Percentiles rank a stretch among this genome's conserved stretches.
phyloP scores from a whole-genome alignment of 2,329 filamentous ascomycete species.

The Cyphellophora attinorum region DNA sequence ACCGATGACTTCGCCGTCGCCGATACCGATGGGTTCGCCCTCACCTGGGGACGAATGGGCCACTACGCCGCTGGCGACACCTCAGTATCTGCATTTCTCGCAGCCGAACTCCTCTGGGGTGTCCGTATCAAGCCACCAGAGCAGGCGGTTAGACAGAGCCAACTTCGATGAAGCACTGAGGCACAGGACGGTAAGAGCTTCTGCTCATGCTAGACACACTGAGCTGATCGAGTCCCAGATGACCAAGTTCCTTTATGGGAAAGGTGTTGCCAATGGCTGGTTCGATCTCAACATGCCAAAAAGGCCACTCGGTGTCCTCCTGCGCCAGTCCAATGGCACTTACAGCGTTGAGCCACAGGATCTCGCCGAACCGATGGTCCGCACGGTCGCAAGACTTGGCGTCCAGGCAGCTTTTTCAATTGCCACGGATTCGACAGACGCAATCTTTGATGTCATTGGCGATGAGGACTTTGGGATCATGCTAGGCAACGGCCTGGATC shows the following conservation, averaged over 20 bases:
- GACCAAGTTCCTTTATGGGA: constrained; percentile 21
- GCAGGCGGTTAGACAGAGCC: constrained; percentile 11
- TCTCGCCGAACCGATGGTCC: constrained; percentile 29
- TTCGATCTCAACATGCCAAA: constrained; percentile 13
- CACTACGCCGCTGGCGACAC: constrained; percentile 8
- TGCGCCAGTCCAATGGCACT: constrained; percentile 29
- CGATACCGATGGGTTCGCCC: constrained; percentile 6
- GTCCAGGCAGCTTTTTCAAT: constrained; percentile 40
- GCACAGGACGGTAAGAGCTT: constrained; percentile 18
- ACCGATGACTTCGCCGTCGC: constrained; percentile 6
- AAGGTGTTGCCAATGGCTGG: constrained; percentile 20
- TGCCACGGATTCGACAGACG: constrained; percentile 20
- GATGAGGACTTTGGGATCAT: constrained; percentile 37
- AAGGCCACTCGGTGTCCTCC: constrained; percentile 25
- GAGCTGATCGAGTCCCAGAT: constrained; percentile 17
- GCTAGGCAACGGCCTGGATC: constrained; percentile 31
- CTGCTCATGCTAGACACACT: constrained; percentile 8
- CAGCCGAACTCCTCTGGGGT: constrained; percentile 13
- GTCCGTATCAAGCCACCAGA: constrained; percentile 7
- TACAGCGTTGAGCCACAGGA: constrained; percentile 34
- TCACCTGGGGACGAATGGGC: constrained; percentile 7
- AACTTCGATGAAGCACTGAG: constrained; percentile 20
- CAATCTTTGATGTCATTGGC: constrained; percentile 12
- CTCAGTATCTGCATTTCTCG: constrained; percentile 10
- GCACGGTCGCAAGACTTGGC: constrained; percentile 36